These are phyloP conservation scores for Gliomastix tumulicola DNA, from an alignment of 2,329 filamentous ascomycete genomes.

Conservation along the genomic window DNA sequence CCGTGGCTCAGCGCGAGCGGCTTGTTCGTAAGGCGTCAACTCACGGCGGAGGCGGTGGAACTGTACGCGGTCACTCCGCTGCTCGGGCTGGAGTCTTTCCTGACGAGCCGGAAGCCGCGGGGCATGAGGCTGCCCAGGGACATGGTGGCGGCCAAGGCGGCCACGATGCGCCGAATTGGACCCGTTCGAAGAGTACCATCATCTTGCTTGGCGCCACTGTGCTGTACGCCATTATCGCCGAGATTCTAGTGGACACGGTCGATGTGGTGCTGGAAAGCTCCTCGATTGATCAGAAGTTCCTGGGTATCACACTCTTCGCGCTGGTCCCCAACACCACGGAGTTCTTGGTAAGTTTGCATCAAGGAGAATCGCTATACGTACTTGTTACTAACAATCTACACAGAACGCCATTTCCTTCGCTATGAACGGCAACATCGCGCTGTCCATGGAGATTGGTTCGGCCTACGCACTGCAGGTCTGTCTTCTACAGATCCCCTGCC, in stretches of 20 bases:
- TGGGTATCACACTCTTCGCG: constrained; percentile 94
- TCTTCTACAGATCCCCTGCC: constrained; percentile 83
- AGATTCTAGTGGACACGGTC: constrained; percentile 94
- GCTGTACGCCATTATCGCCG: constrained; percentile 92
- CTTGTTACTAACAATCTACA: constrained; percentile 7
- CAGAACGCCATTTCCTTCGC: constrained; percentile 97
- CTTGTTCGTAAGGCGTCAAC: constrained; percentile 29
- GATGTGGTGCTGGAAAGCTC: constrained; percentile 91
- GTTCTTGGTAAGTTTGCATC: constrained; percentile 63
- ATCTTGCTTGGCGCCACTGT: constrained; percentile 85
- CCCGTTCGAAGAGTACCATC: constrained; percentile 80
- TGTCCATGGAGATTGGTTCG: constrained; percentile 98
- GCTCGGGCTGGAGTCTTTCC: constrained; percentile 28
- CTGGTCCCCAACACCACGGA: constrained; percentile 97
- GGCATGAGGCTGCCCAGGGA: constrained; percentile 17
- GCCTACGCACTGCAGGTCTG: constrained; percentile 96
- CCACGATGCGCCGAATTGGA: constrained; percentile 99
- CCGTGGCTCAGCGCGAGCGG: constrained; percentile 74
- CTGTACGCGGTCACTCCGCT: too few species aligned
- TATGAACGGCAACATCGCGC: constrained; percentile 98
- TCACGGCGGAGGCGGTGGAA: neutral
- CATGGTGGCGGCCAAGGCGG: constrained; percentile 50
- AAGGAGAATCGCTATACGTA: too few species aligned
- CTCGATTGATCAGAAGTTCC: constrained; percentile 92
- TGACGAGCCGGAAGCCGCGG: constrained; percentile 24